phyloP scores from a whole-genome alignment of 257 asterid genomes.

The Rehmannia glutinosa region DNA sequence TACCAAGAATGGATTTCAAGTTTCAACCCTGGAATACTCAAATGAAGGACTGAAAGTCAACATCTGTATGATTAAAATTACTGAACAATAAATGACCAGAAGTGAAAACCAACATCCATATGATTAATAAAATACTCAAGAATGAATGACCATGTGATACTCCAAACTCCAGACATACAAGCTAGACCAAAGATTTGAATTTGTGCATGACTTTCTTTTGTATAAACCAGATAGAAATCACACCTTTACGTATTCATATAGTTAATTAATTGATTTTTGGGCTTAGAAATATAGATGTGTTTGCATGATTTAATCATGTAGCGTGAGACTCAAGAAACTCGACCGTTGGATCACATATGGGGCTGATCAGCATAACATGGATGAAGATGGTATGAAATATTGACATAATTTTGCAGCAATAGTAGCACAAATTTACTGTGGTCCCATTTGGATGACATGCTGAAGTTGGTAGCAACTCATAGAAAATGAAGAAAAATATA shows the following conservation, averaged over 20 bases:
- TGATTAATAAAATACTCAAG: not conserved
- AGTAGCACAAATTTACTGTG: not conserved
- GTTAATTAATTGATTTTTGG: not conserved
- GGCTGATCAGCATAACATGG: not conserved
- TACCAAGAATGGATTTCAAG: not conserved
- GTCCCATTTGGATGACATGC: not conserved
- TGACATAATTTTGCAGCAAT: not conserved
- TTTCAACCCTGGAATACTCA: not conserved
- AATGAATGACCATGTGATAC: conserved; percentile 5
- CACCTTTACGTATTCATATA: not conserved
- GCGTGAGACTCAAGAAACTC: too few species aligned
- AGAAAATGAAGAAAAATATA: not conserved
- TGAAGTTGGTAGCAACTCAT: not conserved
- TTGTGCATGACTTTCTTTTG: not conserved
- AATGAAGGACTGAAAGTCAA: not conserved
- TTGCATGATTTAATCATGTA: not conserved
- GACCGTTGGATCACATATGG: not conserved
- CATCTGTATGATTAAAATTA: not conserved
- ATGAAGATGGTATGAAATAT: not conserved
- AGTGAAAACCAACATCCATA: not conserved
- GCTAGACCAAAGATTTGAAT: not conserved
- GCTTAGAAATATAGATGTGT: not conserved
- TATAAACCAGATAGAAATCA: not conserved
- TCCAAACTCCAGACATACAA: not conserved
- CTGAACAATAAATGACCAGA: not conserved